phyloP scores from a whole-genome alignment of 176 grass and related monocot genomes.

The Raddia guianensis region DNA sequence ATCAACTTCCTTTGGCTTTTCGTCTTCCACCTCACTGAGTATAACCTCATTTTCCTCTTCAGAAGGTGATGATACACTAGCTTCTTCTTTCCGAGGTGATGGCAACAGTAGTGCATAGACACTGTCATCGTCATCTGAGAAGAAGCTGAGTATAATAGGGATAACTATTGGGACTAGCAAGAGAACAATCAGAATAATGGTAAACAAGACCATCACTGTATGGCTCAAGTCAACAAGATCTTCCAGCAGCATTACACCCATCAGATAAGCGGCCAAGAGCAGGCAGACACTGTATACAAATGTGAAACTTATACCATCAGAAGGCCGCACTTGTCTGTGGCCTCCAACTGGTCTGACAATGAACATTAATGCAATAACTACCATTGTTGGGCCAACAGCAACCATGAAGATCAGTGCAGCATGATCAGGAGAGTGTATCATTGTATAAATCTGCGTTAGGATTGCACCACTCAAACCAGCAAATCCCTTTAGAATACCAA shows the following conservation, averaged over 20 bases:
- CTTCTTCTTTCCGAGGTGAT: slow-evolving; percentile 54
- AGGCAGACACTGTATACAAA: slow-evolving; percentile 81
- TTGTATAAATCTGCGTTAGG: slow-evolving; percentile 79
- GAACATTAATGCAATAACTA: slow-evolving; percentile 82
- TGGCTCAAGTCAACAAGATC: slow-evolving; percentile 70
- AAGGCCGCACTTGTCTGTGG: slow-evolving; percentile 66
- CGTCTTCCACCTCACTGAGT: slow-evolving; percentile 87
- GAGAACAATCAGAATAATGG: slow-evolving; percentile 56
- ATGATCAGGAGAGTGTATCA: slow-evolving; percentile 60
- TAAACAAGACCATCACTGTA: slow-evolving; percentile 49
- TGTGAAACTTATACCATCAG: slow-evolving; percentile 73
- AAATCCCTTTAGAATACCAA: slow-evolving; percentile 95
- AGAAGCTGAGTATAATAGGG: slow-evolving; percentile 67
- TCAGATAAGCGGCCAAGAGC: slow-evolving; percentile 79
- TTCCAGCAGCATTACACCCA: slow-evolving; percentile 86
- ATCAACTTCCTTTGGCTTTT: slow-evolving; percentile 82
- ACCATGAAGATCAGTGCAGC: slow-evolving; percentile 82
- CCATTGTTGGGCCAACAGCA: slow-evolving; percentile 71
- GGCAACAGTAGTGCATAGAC: slow-evolving; percentile 49
- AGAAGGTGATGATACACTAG: slow-evolving; percentile 39
- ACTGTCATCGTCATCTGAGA: slow-evolving; percentile 42
- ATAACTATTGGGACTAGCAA: slow-evolving; percentile 72
- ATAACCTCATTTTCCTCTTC: slow-evolving; percentile 70
- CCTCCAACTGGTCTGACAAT: slow-evolving; percentile 79
- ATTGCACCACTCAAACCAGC: slow-evolving; percentile 90